Conservation (phyloP, 345 rosid species). For the Rhodamnia argentea region DNA sequence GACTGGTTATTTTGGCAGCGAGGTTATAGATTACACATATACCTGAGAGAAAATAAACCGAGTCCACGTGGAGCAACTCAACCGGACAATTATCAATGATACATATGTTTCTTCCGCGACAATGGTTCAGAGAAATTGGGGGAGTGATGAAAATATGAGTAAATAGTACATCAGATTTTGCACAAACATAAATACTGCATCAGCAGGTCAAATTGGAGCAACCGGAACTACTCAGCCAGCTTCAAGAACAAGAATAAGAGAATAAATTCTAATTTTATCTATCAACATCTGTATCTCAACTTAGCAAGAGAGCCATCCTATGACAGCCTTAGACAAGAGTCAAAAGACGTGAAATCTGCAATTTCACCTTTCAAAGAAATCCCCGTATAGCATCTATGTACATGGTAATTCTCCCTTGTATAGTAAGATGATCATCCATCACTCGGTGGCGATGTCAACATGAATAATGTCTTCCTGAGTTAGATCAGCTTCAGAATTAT, state of each 20-base stretch:
- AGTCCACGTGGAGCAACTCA: neutral
- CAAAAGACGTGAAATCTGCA: neutral
- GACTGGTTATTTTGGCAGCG: neutral
- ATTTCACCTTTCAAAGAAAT: neutral
- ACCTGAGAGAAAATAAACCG: neutral
- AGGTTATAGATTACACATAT: neutral
- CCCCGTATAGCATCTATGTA: neutral
- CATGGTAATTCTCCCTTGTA: neutral
- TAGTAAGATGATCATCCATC: neutral
- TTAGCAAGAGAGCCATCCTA: neutral
- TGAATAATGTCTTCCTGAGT: neutral
- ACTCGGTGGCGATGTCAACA: neutral
- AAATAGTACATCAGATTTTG: neutral
- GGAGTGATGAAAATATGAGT: neutral
- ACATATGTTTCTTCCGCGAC: neutral
- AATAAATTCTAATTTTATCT: neutral
- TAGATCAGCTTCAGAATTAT: slow-evolving; percentile 10
- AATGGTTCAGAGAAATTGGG: neutral
- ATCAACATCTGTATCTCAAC: neutral
- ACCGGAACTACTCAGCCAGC: neutral
- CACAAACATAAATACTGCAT: neutral
- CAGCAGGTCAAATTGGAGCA: neutral
- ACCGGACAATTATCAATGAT: neutral
- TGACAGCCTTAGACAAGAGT: neutral
- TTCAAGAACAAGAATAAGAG: neutral